A percentile compares a stretch with the other conserved stretches of the same genome.
These are phyloP conservation scores for Byssochlamys sp. DNA, from an alignment of 2,329 filamentous ascomycete species.

Conservation along the genomic window DNA sequence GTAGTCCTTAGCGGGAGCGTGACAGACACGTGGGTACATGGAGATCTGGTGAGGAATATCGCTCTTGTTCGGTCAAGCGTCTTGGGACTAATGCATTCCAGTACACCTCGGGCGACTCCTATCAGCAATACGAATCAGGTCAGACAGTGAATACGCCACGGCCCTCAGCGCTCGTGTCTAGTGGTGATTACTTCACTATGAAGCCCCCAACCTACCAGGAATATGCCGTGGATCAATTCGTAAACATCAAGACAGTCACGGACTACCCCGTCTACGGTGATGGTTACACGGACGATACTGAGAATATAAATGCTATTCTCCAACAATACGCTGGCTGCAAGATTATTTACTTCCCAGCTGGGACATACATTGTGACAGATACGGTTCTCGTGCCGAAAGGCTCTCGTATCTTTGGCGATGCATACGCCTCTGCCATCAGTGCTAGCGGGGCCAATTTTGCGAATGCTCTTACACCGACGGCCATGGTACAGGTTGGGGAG, in stretches of 20 bases:
- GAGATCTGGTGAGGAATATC: constrained; percentile 15
- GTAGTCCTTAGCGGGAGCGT: constrained; percentile 11
- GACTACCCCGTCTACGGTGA: constrained; percentile 35
- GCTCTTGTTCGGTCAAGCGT: constrained; percentile 1
- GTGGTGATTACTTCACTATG: constrained; percentile 34
- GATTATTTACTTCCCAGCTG: constrained; percentile 23
- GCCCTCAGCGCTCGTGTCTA: constrained; percentile 21
- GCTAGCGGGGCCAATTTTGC: constrained; percentile 41
- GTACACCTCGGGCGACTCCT: constrained; percentile 8
- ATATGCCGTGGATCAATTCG: constrained; percentile 32
- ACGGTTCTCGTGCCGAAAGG: constrained; percentile 40
- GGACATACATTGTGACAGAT: constrained; percentile 34
- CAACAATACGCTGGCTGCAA: constrained; percentile 21
- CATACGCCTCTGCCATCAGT: constrained; percentile 41
- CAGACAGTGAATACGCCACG: constrained; percentile 21
- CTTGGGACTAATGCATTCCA: background rate
- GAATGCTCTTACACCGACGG: constrained; percentile 34
- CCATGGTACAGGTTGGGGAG: constrained; percentile 45
- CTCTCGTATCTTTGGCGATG: constrained; percentile 46
- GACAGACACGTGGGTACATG: constrained; percentile 24
- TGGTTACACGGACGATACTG: constrained; percentile 31
- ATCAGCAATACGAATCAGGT: constrained; percentile 21
- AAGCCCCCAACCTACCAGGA: constrained; percentile 37
- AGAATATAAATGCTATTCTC: constrained; percentile 25
- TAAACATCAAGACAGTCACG: constrained; percentile 39